Evolutionary conservation across 2,329 filamentous ascomycete genomes (phyloP).

Genomic region (Cercospora nicotianae): DNA sequence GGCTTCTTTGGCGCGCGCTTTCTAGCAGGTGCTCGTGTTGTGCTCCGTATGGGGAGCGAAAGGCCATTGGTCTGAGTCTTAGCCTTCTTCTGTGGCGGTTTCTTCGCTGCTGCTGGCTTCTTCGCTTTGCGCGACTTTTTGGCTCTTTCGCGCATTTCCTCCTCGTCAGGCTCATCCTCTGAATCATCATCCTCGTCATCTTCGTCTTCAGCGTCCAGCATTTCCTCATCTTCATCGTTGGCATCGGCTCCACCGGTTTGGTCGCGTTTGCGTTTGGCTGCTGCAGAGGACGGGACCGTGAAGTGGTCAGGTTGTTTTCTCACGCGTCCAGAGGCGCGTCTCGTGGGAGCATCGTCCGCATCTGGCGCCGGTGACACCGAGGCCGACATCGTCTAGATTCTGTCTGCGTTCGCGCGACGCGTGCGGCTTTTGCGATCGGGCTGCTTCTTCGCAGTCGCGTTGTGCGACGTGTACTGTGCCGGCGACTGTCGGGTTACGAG

Average conservation of each 20-base stretch:
- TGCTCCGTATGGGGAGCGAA: slow-evolving; percentile 57
- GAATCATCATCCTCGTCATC: slow-evolving; percentile 40
- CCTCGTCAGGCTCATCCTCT: slow-evolving; percentile 48
- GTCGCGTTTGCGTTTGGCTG: slow-evolving; percentile 52
- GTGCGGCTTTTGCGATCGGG: slow-evolving; percentile 7
- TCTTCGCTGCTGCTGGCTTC: slow-evolving; percentile 36
- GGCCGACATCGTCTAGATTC: slow-evolving; percentile 19
- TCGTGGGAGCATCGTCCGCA: slow-evolving; percentile 51
- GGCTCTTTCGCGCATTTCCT: slow-evolving; percentile 47
- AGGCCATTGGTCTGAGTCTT: slow-evolving; percentile 53
- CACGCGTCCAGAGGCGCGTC: slow-evolving; percentile 62
- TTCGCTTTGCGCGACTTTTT: slow-evolving; percentile 25
- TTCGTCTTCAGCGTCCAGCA: slow-evolving; percentile 38
- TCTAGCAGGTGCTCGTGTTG: slow-evolving; percentile 41
- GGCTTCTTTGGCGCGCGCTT: slow-evolving; percentile 52
- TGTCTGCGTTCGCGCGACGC: slow-evolving; percentile 7
- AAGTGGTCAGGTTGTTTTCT: slow-evolving; percentile 39
- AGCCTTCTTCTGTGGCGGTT: slow-evolving; percentile 53
- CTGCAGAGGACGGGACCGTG: slow-evolving; percentile 34
- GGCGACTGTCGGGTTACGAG: background rate
- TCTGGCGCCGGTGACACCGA: slow-evolving; percentile 27
- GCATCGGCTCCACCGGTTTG: slow-evolving; percentile 39
- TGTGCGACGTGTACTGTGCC: background rate
- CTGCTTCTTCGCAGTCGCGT: slow-evolving; percentile 4
- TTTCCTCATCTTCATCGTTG: slow-evolving; percentile 37